Percentiles rank a stretch among this genome's conserved stretches.
phyloP scores from a whole-genome alignment of 192 early-diverging fungal genomes.

The Entomortierella parvispora region DNA sequence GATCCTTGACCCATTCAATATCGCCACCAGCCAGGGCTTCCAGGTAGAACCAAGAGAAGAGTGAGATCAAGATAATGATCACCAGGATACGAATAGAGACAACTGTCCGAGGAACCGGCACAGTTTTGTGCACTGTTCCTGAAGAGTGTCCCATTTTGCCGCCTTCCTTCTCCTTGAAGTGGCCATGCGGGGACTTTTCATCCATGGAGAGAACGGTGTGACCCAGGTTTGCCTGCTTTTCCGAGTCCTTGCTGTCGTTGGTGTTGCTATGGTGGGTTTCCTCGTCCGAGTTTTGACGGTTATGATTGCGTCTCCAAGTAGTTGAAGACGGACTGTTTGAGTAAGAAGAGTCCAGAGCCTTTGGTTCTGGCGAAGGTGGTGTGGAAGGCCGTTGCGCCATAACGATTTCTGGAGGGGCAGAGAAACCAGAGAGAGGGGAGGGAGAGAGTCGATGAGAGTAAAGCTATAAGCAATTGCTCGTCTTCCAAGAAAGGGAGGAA shows the following conservation, averaged over 20 bases:
- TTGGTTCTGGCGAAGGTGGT: not conserved
- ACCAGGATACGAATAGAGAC: slow-evolving; percentile 35
- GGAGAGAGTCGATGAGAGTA: not conserved
- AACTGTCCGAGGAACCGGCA: not conserved
- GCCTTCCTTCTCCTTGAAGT: too few relatives aligned
- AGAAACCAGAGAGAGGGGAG: not conserved
- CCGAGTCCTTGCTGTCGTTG: not conserved
- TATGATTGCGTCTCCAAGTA: too few relatives aligned
- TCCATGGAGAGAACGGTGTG: too few relatives aligned
- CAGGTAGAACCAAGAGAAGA: slow-evolving; percentile 47
- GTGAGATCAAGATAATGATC: slow-evolving; percentile 35
- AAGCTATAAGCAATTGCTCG: too few relatives aligned
- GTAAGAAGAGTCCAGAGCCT: not conserved
- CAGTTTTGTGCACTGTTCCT: too few relatives aligned
- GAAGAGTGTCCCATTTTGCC: too few relatives aligned
- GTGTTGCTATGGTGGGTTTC: not conserved
- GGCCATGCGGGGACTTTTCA: too few relatives aligned
- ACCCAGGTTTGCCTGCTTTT: not conserved
- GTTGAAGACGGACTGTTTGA: too few relatives aligned
- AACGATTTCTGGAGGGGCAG: not conserved
- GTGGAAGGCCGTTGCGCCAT: slow-evolving; percentile 5
- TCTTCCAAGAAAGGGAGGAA: too few relatives aligned
- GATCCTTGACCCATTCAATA: slow-evolving; percentile 60
- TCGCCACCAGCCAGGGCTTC: slow-evolving; percentile 55
- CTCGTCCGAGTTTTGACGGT: not conserved